Evolutionary conservation across 2,329 filamentous ascomycete genomes (phyloP).

Genomic region (Cercospora nicotianae): DNA sequence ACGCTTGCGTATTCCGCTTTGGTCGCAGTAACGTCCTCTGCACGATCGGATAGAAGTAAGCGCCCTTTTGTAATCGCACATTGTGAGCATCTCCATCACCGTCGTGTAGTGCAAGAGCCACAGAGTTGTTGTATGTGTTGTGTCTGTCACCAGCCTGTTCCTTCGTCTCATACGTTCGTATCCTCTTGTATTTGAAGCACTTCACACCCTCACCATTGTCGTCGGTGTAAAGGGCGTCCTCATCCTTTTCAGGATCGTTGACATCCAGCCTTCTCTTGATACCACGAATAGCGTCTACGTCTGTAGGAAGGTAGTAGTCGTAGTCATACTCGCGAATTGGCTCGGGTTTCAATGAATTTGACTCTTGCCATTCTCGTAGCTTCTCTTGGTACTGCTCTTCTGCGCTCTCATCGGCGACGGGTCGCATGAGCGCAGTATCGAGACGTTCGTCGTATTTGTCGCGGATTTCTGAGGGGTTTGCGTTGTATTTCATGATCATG

Average conservation of each 20-base stretch:
- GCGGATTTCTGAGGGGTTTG: constrained; percentile 55
- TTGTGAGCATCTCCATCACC: constrained; percentile 40
- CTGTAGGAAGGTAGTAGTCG: constrained; percentile 59
- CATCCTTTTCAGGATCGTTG: constrained; percentile 55
- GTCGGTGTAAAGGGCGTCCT: constrained; percentile 53
- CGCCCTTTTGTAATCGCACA: constrained; percentile 51
- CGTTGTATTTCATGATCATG: constrained; percentile 62
- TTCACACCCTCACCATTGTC: constrained; percentile 37
- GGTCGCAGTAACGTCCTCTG: constrained; percentile 56
- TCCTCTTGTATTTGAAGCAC: constrained; percentile 57
- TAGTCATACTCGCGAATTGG: constrained; percentile 59
- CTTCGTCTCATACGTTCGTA: constrained; percentile 62
- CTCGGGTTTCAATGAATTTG: constrained; percentile 52
- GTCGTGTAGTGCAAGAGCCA: constrained; percentile 61
- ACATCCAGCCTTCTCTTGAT: constrained; percentile 59
- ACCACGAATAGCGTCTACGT: constrained; percentile 48
- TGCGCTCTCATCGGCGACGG: constrained; percentile 49
- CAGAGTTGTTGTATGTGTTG: constrained; percentile 55
- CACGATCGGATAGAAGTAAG: constrained; percentile 63
- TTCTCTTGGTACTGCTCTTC: constrained; percentile 53
- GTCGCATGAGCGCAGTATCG: constrained; percentile 59
- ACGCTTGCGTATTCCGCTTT: constrained; percentile 49
- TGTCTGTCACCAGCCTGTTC: constrained; percentile 53
- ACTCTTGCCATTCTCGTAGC: constrained; percentile 47
- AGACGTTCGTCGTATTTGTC: constrained; percentile 59